A percentile compares a stretch with the other conserved stretches of the same genome.
phyloP scores from a whole-genome alignment of 169 alveolate species.

The Plasmodium vinckei region DNA sequence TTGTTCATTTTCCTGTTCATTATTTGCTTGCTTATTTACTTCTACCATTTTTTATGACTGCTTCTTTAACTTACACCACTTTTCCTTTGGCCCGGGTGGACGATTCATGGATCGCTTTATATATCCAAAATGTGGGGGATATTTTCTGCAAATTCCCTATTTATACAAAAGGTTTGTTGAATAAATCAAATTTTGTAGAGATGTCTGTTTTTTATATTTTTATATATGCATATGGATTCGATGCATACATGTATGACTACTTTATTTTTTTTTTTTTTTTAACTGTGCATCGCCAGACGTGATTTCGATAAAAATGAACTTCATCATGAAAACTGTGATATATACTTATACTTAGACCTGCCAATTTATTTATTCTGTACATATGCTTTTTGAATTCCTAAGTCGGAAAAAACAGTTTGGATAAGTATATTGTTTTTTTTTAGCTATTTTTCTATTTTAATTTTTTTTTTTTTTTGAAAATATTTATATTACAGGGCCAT shows the following conservation, averaged over 20 bases:
- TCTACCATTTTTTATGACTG: neutral
- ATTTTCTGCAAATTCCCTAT: constrained; percentile 92
- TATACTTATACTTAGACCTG: constrained; percentile 93
- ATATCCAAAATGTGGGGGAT: constrained; percentile 94
- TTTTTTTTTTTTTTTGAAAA: neutral
- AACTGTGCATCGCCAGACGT: constrained; percentile 95
- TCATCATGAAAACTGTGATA: constrained; percentile 94
- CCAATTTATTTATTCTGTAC: constrained; percentile 89
- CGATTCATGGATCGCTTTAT: constrained; percentile 92
- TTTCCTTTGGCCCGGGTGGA: constrained; percentile 92
- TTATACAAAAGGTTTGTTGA: neutral
- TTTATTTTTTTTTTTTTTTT: neutral
- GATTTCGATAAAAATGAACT: constrained; percentile 90
- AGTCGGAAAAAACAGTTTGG: neutral
- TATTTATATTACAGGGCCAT: constrained; percentile 86
- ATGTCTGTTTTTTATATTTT: neutral
- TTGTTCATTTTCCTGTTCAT: neutral
- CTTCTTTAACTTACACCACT: constrained; percentile 89
- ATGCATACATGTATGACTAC: neutral
- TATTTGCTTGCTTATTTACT: neutral
- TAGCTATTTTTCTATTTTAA: too few species aligned
- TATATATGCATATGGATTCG: too few species aligned
- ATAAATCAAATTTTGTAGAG: neutral
- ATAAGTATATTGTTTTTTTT: too few species aligned
- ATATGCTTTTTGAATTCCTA: constrained; percentile 91